phyloP scores from a whole-genome alignment of 140 eudicot species.

The Bidens hawaiensis region DNA sequence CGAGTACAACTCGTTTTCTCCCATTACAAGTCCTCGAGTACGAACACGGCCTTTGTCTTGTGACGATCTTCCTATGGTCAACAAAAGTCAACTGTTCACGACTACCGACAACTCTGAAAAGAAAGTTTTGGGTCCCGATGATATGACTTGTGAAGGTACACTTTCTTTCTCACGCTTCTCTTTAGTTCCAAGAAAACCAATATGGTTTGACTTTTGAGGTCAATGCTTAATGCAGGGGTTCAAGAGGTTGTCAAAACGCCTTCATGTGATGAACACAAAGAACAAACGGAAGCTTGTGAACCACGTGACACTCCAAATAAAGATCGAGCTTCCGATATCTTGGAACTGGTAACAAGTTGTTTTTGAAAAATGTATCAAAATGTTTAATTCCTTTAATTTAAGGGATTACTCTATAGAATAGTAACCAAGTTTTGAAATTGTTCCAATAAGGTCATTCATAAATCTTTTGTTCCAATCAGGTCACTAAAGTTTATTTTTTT shows the following conservation, averaged over 20 bases:
- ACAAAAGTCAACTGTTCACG: conserved; percentile 21
- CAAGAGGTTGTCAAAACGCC: conserved; percentile 24
- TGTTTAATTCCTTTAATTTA: too few species aligned
- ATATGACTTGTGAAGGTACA: conserved; percentile 41
- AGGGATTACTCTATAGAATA: too few species aligned
- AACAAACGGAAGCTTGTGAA: conserved; percentile 27
- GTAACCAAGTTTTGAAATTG: too few species aligned
- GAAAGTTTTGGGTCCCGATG: conserved; percentile 26
- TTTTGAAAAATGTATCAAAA: too few species aligned
- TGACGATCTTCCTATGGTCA: too few species aligned
- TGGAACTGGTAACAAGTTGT: conserved; percentile 28
- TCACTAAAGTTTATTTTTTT: too few species aligned
- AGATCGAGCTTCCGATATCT: conserved; percentile 23
- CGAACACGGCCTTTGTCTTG: conserved; percentile 25
- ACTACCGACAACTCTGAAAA: conserved; percentile 9
- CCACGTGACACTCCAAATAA: conserved; percentile 12
- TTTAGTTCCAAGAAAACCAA: neutral
- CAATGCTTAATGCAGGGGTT: conserved; percentile 22
- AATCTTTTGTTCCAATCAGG: too few species aligned
- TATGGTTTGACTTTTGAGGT: conserved; percentile 4
- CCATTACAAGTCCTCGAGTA: conserved; percentile 49
- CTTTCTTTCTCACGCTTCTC: neutral
- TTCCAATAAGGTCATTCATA: too few species aligned
- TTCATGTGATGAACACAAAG: conserved; percentile 19
- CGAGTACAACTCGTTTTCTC: conserved; percentile 51